phyloP scores from a whole-genome alignment of 2,329 filamentous ascomycete species.

The Alternaria novae-zelandiae region DNA sequence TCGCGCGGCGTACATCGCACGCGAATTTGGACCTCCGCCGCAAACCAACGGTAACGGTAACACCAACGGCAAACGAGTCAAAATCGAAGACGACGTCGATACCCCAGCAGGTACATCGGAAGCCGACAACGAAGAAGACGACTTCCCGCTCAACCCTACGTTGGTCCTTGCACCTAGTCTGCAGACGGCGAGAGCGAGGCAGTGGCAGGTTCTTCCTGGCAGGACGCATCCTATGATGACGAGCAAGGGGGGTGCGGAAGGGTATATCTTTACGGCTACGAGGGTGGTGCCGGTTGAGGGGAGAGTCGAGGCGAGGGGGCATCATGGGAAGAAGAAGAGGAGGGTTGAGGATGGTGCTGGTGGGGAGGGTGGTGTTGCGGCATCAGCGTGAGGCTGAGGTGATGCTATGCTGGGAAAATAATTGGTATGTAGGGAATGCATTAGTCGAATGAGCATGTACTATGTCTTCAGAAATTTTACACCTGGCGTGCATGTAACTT shows the following conservation, averaged over 20 bases:
- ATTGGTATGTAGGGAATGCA: not conserved
- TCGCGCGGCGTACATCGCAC: constrained; percentile 68
- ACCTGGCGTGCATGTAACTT: not conserved
- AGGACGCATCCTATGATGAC: constrained; percentile 96
- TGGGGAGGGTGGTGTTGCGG: not conserved
- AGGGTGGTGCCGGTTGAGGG: constrained; percentile 80
- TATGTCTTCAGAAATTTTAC: accelerated
- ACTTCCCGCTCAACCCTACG: constrained; percentile 88
- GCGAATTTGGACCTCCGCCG: constrained; percentile 30
- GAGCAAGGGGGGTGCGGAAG: constrained; percentile 82
- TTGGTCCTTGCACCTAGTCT: constrained; percentile 79
- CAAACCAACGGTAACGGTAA: constrained; percentile 7
- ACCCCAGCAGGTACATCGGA: constrained; percentile 20
- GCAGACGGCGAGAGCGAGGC: constrained; percentile 78
- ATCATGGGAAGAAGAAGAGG: constrained; percentile 68
- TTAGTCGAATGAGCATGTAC: not conserved
- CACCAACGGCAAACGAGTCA: constrained; percentile 25
- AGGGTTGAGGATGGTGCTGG: constrained; percentile 51
- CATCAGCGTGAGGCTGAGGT: not conserved
- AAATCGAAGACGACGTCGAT: constrained; percentile 22
- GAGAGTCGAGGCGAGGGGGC: constrained; percentile 81
- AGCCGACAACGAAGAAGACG: constrained; percentile 52
- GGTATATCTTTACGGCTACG: constrained; percentile 86
- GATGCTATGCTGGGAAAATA: not conserved
- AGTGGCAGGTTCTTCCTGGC: constrained; percentile 91